These are phyloP conservation scores for Hirsutella minnesotensis DNA, from an alignment of 2,329 filamentous ascomycete genomes.

Conservation along the genomic window DNA sequence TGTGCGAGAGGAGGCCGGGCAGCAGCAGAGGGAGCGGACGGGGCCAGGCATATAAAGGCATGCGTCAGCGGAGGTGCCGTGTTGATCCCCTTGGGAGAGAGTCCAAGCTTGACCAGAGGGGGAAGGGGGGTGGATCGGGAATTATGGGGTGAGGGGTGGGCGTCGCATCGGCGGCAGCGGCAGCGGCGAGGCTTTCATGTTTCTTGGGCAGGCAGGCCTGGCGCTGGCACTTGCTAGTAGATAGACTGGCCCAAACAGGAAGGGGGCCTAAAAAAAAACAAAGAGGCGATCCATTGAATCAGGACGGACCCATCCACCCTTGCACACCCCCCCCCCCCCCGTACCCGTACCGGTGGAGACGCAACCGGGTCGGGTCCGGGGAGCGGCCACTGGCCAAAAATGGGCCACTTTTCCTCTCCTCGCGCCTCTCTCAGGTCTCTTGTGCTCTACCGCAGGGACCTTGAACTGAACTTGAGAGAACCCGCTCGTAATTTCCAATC, in stretches of 20 bases:
- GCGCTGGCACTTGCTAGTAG: no score
- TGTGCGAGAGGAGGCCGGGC: no score
- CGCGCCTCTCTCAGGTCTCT: no score
- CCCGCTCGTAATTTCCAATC: no score
- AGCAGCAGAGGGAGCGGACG: no score
- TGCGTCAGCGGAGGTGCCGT: slow-evolving; percentile 6
- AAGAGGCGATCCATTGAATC: background rate
- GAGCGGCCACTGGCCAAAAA: no score
- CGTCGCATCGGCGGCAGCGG: slow-evolving; percentile 1
- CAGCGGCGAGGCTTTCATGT: background rate
- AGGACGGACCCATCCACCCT: background rate
- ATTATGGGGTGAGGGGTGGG: no score
- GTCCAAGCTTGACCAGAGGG: no score
- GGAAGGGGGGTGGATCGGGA: no score
- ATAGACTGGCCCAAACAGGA: background rate
- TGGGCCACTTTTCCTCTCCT: no score
- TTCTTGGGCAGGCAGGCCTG: no score
- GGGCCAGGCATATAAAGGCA: background rate
- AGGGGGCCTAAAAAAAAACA: background rate
- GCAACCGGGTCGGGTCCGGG: background rate
- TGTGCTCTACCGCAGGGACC: slow-evolving; percentile 2
- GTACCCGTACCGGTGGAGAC: background rate
- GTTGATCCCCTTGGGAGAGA: slow-evolving; percentile 1
- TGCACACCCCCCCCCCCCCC: background rate
- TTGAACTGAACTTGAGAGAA: slow-evolving; percentile 2